phyloP scores from a whole-genome alignment of 2,329 filamentous ascomycete genomes.

The Pseudogymnoascus sp. region DNA sequence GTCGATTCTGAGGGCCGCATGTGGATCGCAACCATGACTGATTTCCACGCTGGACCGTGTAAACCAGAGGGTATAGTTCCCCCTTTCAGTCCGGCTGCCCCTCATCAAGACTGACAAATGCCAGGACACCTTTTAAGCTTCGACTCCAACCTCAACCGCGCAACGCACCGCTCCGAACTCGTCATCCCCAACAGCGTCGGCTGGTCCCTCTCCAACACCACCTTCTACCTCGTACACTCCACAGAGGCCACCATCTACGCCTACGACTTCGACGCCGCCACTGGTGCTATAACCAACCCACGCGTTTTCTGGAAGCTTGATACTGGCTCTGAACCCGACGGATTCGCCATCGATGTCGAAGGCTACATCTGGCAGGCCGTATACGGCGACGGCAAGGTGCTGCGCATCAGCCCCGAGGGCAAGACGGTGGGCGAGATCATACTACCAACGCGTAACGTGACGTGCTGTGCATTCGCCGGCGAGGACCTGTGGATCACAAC shows the following conservation, averaged over 20 bases:
- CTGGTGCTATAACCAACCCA: slow-evolving; percentile 57
- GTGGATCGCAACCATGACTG: slow-evolving; percentile 82
- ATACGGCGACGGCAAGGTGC: slow-evolving; percentile 68
- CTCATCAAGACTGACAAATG: background rate
- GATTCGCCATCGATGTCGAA: slow-evolving; percentile 73
- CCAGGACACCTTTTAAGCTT: slow-evolving; percentile 67
- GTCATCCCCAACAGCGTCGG: slow-evolving; percentile 79
- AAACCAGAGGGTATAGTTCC: slow-evolving; percentile 26
- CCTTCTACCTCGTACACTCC: slow-evolving; percentile 69
- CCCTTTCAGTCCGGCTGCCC: background rate
- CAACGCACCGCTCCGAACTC: slow-evolving; percentile 52
- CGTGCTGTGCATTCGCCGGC: slow-evolving; percentile 73
- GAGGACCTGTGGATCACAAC: slow-evolving; percentile 70
- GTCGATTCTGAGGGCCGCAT: slow-evolving; percentile 73
- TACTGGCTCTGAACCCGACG: slow-evolving; percentile 64
- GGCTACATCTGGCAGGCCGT: slow-evolving; percentile 85
- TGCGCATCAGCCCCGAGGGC: slow-evolving; percentile 60
- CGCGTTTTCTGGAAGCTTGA: slow-evolving; percentile 54
- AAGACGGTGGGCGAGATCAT: slow-evolving; percentile 64
- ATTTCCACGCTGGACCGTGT: slow-evolving; percentile 42
- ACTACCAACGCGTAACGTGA: slow-evolving; percentile 70
- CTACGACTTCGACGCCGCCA: slow-evolving; percentile 62
- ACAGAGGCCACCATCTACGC: slow-evolving; percentile 60
- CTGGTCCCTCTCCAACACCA: slow-evolving; percentile 65
- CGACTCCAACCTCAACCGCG: slow-evolving; percentile 49